Percentiles rank a stretch among this genome's conserved stretches.
These are phyloP conservation scores for Senecio squalidus DNA, from an alignment of 140 eudicot species.

Conservation along the genomic window DNA sequence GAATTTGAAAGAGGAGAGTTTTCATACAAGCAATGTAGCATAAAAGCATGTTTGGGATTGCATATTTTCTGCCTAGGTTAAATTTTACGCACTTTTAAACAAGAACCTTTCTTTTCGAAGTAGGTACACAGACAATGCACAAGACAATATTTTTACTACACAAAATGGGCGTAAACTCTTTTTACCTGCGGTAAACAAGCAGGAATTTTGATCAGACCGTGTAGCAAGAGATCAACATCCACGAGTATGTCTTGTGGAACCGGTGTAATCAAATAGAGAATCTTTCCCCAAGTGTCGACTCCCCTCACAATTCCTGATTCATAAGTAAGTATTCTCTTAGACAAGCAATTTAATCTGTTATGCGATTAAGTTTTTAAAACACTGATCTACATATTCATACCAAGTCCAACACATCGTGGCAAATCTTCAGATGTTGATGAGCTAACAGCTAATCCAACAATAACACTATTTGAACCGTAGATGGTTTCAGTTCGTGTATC, in stretches of 20 bases:
- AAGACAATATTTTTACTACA: too few relatives aligned
- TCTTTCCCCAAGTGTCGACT: conserved; percentile 38
- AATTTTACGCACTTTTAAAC: too few relatives aligned
- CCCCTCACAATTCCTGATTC: conserved; percentile 65
- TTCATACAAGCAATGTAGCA: too few relatives aligned
- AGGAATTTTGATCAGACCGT: conserved; percentile 65
- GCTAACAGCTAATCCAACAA: conserved; percentile 65
- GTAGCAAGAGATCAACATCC: conserved; percentile 61
- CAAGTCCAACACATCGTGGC: conserved; percentile 70
- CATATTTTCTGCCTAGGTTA: too few relatives aligned
- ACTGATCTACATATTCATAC: too few relatives aligned
- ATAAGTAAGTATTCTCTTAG: not conserved
- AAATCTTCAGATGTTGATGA: conserved; percentile 34
- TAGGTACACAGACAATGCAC: not conserved
- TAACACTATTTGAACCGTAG: conserved; percentile 49
- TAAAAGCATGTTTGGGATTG: too few relatives aligned
- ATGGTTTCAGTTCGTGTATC: conserved; percentile 46
- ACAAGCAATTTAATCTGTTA: not conserved
- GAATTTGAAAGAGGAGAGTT: too few relatives aligned
- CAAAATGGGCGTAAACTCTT: not conserved
- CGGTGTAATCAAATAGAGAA: conserved; percentile 59
- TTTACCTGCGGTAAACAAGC: conserved; percentile 65
- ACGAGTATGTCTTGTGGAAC: conserved; percentile 40
- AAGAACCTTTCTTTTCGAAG: not conserved
- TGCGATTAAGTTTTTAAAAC: too few relatives aligned